A percentile compares a stretch with the other conserved stretches of the same genome.
Evolutionary conservation across 2,329 filamentous ascomycete species (phyloP).

Genomic region (Diaporthe sp.): DNA sequence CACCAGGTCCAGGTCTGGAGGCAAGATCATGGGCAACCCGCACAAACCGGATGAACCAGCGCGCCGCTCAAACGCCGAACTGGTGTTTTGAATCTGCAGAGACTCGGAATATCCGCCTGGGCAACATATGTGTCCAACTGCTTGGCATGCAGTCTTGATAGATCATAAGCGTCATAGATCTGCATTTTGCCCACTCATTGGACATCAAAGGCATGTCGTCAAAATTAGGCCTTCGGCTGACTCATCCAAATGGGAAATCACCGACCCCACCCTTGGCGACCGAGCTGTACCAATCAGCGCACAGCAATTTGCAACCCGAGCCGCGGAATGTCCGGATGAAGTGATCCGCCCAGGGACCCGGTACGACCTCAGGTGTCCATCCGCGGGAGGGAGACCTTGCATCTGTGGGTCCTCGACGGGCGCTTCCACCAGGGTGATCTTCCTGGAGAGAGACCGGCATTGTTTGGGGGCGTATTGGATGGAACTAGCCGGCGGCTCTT

Average conservation of each 20-base stretch:
- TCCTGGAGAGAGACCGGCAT: neutral
- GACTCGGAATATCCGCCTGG: neutral
- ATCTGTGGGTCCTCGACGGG: neutral
- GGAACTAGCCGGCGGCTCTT: neutral
- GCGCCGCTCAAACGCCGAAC: neutral
- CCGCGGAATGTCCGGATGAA: neutral
- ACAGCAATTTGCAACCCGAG: neutral
- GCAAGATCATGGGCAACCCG: neutral
- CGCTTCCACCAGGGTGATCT: neutral
- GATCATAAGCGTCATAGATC: conserved; percentile 1
- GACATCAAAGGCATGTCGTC: conserved; percentile 5
- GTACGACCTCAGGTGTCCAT: neutral
- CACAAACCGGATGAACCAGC: neutral
- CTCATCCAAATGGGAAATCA: neutral
- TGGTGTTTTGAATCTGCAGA: neutral
- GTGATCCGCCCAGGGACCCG: neutral
- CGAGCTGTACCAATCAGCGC: neutral
- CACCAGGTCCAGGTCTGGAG: neutral
- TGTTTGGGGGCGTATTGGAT: neutral
- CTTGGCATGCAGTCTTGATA: neutral
- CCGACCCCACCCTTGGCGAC: neutral
- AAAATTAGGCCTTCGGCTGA: conserved; percentile 3
- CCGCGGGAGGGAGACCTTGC: neutral
- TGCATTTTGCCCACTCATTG: neutral
- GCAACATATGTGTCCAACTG: neutral